Base-by-base conservation (phyloP, 148 eudicot species). In the Amaranthus cruentus region DNA sequence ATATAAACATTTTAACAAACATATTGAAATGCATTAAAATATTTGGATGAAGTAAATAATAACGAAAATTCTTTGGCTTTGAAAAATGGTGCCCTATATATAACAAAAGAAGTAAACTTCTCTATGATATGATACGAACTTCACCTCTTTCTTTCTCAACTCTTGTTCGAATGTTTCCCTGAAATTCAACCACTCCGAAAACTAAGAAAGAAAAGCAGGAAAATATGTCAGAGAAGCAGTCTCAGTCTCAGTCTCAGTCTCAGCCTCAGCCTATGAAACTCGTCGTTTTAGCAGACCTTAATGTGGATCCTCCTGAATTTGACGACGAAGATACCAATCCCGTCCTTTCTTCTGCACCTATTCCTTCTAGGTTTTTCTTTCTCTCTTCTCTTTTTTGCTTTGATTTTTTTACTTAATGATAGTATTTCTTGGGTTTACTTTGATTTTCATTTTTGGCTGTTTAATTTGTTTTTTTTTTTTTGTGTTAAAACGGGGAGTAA, bases 221-320 rank as follows among this genome's bases (percentile, higher is more conserved):
- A 55, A 82, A 80, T 4, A 55, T 11, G 21, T 62, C 64, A 5
- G 70, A 57, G 18, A 75, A 69, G 76, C 76, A 70, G 15, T 60
- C 56, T 5, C 81, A 77, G 15, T 60, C 56, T 5, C 76, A 70
- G 15, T 60, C 56, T 5, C 81, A 77, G 15, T 60, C 56, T 5
- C 76, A 70, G 15, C 60, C 56, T 5, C 81, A 77, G n/a, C 84
- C 77, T 0, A 61, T 76, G 28, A 89, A 82, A 77, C 70, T 79
- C 52, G 87, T 89, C 18, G 86, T 92, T 62, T 59, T 93, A 64
- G 96, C 98, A 7, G 98, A 93, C 88, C 88, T 93, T 12, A 93
- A 93, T 84, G 90, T 81, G 42, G 98, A 90, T 80, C 96, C 96
- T 63, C 88, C 90, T 59, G 96, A 90, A 66, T 52, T 83, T 64